Evolutionary conservation across 108 stramenopile genomes (phyloP).

Genomic region (Cyclotella baltica): DNA sequence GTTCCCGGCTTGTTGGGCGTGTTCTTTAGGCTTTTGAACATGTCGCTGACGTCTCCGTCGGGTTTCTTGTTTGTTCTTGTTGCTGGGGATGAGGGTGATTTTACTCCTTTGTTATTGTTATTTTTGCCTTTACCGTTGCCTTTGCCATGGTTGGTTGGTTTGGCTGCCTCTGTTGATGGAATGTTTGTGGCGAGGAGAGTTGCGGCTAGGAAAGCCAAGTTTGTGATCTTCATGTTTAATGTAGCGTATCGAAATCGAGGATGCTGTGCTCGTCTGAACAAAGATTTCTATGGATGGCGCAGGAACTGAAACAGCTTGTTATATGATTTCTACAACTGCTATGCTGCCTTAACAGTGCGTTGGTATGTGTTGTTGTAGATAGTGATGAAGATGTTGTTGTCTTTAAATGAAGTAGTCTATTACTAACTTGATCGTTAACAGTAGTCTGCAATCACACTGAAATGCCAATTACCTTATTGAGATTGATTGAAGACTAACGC

Average conservation of each 20-base stretch:
- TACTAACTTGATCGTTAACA: neutral
- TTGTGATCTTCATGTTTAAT: slow-evolving; percentile 1
- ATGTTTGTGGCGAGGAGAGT: slow-evolving; percentile 1
- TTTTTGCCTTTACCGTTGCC: neutral
- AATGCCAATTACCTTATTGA: too few relatives aligned
- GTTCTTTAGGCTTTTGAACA: slow-evolving; percentile 7
- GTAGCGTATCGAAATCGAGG: too few relatives aligned
- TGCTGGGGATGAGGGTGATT: neutral
- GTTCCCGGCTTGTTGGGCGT: neutral
- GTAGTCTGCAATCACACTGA: neutral
- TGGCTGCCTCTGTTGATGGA: neutral
- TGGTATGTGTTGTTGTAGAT: too few relatives aligned
- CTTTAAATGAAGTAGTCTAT: neutral
- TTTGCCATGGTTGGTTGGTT: neutral
- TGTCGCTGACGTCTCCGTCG: neutral
- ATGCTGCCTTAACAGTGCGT: too few relatives aligned
- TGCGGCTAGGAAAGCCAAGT: slow-evolving; percentile 4
- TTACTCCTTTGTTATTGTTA: neutral
- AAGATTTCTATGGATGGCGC: too few relatives aligned
- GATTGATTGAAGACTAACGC: too few relatives aligned
- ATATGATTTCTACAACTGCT: too few relatives aligned
- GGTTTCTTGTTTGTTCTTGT: neutral
- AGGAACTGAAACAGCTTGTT: too few relatives aligned
- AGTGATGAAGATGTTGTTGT: neutral
- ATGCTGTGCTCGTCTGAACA: too few relatives aligned